Base-by-base conservation (phyloP, 176 grass and related monocot genomes). In the Hyparrhenia diplandra region DNA sequence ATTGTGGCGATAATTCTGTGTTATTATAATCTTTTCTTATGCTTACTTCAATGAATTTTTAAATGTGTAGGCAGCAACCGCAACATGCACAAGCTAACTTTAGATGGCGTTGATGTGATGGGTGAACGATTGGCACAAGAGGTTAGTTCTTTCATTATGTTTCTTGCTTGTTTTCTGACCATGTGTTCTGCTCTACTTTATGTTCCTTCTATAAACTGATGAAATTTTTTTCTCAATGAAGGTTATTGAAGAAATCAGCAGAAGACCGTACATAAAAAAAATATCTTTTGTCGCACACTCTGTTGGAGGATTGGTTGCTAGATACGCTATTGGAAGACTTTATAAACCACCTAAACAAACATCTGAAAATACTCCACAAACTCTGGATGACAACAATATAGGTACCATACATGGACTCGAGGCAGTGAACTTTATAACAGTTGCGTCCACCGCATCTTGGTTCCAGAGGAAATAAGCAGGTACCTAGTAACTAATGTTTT, bases 221-320 rank as follows among this genome's bases (percentile, higher is more conserved):
- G 71, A 86, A 70, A 83, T 83, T 83, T 58, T 83, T 69, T 41
- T 82, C 63, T 66, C 32, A 70, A 86, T 64, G 42, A 77, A 99
- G 96, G 89, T 99, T 86, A 84, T 74, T 23, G 90, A 90, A 80
- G 82, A 91, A 83, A 90, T 91, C 67, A 85, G 83, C 64, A 73
- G 54, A 91, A 89, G 87, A 72, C 87, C 90, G 40, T 57, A 88
- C 24, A 83, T 99, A 3, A 88, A 64, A 64, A 95, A 88, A 79
- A n/a, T 99, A 86, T 99, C 96, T 86, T 99, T 99, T 90, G 81
- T 99, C 80, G 88, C 88, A 13, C 96, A 99, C 81, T 99, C 96
- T 41, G 80, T 99, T 71, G 96, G 96, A 80, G 96, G 96, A 84
- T 87, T 99, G 68, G 96, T 99, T 43, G 88, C 92, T 64, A 88